Percentiles rank a stretch among this genome's conserved stretches.
Conservation (phyloP, 345 rosid species). For the Excoecaria cochinchinensis region DNA sequence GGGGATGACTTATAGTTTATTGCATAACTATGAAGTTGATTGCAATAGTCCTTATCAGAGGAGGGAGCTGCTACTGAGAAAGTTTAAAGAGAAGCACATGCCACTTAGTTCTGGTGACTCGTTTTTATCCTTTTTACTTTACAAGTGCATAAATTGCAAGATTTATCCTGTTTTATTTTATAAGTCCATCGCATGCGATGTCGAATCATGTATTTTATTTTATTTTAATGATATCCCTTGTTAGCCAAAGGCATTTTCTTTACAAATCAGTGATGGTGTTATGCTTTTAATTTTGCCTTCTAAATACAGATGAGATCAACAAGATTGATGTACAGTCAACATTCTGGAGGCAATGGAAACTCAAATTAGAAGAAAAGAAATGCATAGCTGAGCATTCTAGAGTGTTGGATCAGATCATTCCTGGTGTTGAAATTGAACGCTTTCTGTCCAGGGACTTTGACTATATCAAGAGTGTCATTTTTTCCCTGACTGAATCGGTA, state of each 20-base stretch:
- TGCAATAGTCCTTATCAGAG: slow-evolving; percentile 68
- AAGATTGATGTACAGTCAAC: slow-evolving; percentile 81
- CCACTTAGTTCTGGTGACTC: slow-evolving; percentile 62
- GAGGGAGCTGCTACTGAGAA: slow-evolving; percentile 65
- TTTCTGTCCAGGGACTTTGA: slow-evolving; percentile 71
- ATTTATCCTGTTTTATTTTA: neutral
- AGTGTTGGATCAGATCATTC: slow-evolving; percentile 72
- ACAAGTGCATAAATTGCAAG: neutral
- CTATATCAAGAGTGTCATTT: slow-evolving; percentile 56
- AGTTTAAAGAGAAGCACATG: slow-evolving; percentile 65
- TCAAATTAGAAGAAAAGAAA: slow-evolving; percentile 84
- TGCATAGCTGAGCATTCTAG: slow-evolving; percentile 74
- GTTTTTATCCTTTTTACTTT: slow-evolving; percentile 6
- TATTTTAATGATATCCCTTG: neutral
- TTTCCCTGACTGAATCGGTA: slow-evolving; percentile 63
- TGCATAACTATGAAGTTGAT: slow-evolving; percentile 78
- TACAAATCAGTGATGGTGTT: slow-evolving; percentile 4
- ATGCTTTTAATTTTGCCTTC: slow-evolving; percentile 15
- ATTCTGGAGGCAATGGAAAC: slow-evolving; percentile 97
- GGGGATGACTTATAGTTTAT: slow-evolving; percentile 82
- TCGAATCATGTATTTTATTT: neutral
- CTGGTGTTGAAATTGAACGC: slow-evolving; percentile 79
- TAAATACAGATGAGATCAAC: slow-evolving; percentile 66
- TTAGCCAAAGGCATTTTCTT: neutral
- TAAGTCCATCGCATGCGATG: neutral